phyloP scores from a whole-genome alignment of 2,329 filamentous ascomycete genomes.

The Cryphonectria carpinicola region DNA sequence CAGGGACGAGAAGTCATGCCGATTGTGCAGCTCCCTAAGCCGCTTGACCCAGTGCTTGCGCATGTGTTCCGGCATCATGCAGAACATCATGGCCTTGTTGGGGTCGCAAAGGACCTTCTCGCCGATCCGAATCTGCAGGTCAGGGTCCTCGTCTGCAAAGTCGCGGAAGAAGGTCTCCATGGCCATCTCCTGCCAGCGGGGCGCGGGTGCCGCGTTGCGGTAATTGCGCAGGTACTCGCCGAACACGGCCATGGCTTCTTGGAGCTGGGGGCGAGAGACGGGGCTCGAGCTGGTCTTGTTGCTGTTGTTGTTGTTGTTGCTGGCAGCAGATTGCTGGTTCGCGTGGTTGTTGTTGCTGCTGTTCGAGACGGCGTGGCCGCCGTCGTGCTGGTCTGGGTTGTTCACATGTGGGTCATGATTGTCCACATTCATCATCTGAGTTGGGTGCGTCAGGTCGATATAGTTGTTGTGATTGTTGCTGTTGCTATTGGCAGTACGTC shows the following conservation, averaged over 20 bases:
- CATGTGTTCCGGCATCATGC: slow-evolving; percentile 60
- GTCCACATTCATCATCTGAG: slow-evolving; percentile 24
- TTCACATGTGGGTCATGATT: slow-evolving; percentile 16
- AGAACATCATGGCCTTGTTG: slow-evolving; percentile 64
- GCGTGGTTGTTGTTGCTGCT: slow-evolving; percentile 13
- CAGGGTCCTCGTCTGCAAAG: slow-evolving; percentile 60
- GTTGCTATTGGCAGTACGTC: slow-evolving; percentile 37
- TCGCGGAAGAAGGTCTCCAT: slow-evolving; percentile 64
- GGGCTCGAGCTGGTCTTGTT: slow-evolving; percentile 22
- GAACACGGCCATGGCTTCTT: slow-evolving; percentile 31
- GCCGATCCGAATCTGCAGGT: slow-evolving; percentile 62
- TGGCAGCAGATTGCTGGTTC: slow-evolving; percentile 5
- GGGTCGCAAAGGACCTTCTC: slow-evolving; percentile 63
- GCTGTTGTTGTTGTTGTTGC: slow-evolving; percentile 9
- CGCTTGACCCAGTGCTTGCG: slow-evolving; percentile 61
- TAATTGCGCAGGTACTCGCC: slow-evolving; percentile 32
- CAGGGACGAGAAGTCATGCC: slow-evolving; percentile 26
- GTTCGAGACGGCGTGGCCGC: slow-evolving; percentile 9
- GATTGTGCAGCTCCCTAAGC: slow-evolving; percentile 52
- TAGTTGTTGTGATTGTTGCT: slow-evolving; percentile 27
- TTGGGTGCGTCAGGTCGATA: slow-evolving; percentile 29
- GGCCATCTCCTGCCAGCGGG: slow-evolving; percentile 60
- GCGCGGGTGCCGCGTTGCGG: slow-evolving; percentile 47
- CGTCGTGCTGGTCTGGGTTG: slow-evolving; percentile 13
- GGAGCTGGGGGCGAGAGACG: slow-evolving; percentile 35